These are phyloP conservation scores for Yarrowia osloensis DNA, from an alignment of 805 yeast species.

Conservation along the genomic window DNA sequence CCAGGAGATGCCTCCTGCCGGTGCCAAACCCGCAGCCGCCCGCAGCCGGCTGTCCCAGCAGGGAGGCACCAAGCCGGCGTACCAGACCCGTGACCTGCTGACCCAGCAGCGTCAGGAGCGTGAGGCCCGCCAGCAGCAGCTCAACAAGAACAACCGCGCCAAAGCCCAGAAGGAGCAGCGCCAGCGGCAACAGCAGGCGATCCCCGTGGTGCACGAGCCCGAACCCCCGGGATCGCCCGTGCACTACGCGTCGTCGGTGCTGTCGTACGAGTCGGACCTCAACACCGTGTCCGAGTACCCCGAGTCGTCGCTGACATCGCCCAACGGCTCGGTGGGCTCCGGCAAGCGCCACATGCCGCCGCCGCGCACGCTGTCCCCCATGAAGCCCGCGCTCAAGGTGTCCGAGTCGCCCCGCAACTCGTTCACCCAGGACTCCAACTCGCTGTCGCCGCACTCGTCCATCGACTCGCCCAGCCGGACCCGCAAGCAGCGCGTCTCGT, in stretches of 20 bases:
- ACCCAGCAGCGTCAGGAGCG: constrained; percentile 13
- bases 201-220: neutral
- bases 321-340: constrained; percentile 26
- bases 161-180: constrained; percentile 8
- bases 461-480: constrained; percentile 30
- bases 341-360: constrained; percentile 36
- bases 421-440: constrained; percentile 29
- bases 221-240: neutral
- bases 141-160: constrained; percentile 8
- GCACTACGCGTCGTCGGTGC: constrained; percentile 34
- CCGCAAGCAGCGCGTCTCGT: constrained; percentile 19
- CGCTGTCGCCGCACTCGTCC: constrained; percentile 8
- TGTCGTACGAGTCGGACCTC: constrained; percentile 38
- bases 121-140: constrained; percentile 17
- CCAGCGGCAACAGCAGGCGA: neutral
- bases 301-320: constrained; percentile 18
- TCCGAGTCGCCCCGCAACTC: constrained; percentile 31
- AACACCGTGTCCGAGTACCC: constrained; percentile 37
- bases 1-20: constrained; percentile 35
- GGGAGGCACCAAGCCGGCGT: constrained; percentile 10
- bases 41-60: neutral
- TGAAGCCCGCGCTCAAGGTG: constrained; percentile 42
- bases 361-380: constrained; percentile 38
- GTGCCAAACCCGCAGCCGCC: neutral
- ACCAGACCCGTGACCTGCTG: constrained; percentile 20